Base-by-base conservation (phyloP, 1,139 yeast genomes). In the Lodderomyces jiufengensis region DNA sequence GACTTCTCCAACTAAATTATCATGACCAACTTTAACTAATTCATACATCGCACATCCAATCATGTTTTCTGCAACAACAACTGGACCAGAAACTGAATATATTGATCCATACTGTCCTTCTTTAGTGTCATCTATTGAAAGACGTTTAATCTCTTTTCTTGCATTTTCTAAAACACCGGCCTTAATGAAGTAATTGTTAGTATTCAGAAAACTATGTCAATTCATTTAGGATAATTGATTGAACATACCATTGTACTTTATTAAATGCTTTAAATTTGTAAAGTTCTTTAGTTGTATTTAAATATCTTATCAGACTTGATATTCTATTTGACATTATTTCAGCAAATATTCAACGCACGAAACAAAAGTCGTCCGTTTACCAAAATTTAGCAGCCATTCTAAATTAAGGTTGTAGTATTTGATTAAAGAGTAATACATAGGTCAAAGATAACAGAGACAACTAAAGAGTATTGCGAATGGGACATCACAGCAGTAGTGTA, bases 11-110 rank as follows among this genome's bases (percentile, higher is more conserved):
- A 92, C 97, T 61, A 92, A 76, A 62, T 77, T 87, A 54, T 87
- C 95, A 62, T 92, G 97, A 50, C 99, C 98, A 45, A 92, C 98
- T 63, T 84, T 88, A 54, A 92, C 92, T 65, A 92, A 76, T 63
- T 92, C 99, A 75, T 92, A 88, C 99, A 92, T 92, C 54, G 97
- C 96, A 77, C 97, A 86, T 47, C 98, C 98, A 67, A 87, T 84
- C 97, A 92, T 87, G 69, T 92, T 84, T 66, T 92, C 98, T 33
- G 98, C 98, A 36, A 94, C 82, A 37, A 92, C 84, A 54, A 92
- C 98, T 12, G 98, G 97, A 53, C 97, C 97, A 15, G 97, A 88
- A 37, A 92, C 97, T 15, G 97, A 86, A 69, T 80, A 88, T 54
- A 92, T 84, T 51, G 74, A 80, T 45, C 96, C 96, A 63, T 85